Evolutionary conservation across 1,139 yeast species (phyloP).

Genomic region (Saccharomyces uvarum): DNA sequence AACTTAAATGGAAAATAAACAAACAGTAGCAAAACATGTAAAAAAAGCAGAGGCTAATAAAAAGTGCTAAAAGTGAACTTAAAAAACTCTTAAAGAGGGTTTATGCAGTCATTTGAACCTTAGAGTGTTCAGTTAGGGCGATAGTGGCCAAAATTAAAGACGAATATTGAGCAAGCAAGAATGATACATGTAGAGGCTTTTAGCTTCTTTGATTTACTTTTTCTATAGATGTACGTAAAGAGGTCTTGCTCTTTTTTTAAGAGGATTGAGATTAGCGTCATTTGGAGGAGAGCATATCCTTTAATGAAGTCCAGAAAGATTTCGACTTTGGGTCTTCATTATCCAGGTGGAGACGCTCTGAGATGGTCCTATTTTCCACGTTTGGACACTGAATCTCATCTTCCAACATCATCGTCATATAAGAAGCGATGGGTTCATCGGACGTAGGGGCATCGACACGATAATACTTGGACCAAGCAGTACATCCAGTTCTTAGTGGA

Average conservation of each 20-base stretch:
- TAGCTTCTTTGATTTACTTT: neutral
- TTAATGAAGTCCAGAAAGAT: neutral
- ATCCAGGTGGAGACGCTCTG: neutral
- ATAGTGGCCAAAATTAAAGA: too few relatives aligned
- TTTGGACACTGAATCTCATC: neutral
- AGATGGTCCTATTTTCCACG: neutral
- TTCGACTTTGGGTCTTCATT: neutral
- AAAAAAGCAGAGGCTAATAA: neutral
- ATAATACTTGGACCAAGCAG: neutral
- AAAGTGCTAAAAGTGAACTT: neutral
- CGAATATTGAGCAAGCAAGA: too few relatives aligned
- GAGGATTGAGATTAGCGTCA: neutral
- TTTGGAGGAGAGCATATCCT: neutral
- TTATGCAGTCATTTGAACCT: slow-evolving; percentile 38
- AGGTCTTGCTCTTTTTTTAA: neutral
- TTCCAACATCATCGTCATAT: neutral
- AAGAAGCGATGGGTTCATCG: neutral
- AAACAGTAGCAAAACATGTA: neutral
- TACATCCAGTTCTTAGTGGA: too few relatives aligned
- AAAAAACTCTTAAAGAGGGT: slow-evolving; percentile 30
- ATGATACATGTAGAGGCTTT: too few relatives aligned
- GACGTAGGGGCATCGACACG: neutral
- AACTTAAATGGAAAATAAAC: neutral
- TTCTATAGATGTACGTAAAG: neutral
- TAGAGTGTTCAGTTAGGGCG: neutral